phyloP scores from a whole-genome alignment of 371 early-diverging fungal species.

The Rhizopus microsporus region DNA sequence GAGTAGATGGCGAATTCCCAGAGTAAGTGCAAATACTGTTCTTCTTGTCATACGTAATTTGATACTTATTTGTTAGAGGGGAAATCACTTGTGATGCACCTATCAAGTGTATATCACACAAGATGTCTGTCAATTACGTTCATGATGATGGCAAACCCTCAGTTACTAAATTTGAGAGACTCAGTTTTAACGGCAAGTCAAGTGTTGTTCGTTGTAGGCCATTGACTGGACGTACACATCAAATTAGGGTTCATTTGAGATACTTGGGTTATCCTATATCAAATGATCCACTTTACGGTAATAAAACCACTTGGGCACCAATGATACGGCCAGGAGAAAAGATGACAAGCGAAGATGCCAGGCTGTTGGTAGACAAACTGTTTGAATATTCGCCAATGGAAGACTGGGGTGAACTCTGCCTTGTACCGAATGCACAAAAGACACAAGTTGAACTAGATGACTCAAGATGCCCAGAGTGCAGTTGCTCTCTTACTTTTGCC shows the following conservation, averaged over 20 bases:
- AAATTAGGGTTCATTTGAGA: conserved; percentile 98
- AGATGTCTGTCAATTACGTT: conserved; percentile 84
- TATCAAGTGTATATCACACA: conserved; percentile 79
- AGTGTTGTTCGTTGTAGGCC: conserved; percentile 80
- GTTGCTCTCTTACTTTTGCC: conserved; percentile 54
- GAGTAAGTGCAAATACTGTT: conserved; percentile 37
- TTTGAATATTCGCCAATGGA: conserved; percentile 33
- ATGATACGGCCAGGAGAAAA: conserved; percentile 24
- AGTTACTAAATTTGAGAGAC: conserved; percentile 67
- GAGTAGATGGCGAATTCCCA: conserved; percentile 92
- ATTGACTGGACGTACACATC: conserved; percentile 98
- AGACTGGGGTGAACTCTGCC: conserved; percentile 21
- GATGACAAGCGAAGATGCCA: conserved; percentile 26
- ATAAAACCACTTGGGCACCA: conserved; percentile 72
- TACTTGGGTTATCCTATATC: conserved; percentile 95
- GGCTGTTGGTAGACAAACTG: conserved; percentile 21
- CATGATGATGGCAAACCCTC: conserved; percentile 84
- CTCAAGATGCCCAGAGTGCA: conserved; percentile 55
- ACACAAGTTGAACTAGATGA: conserved; percentile 2
- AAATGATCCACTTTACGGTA: conserved; percentile 93
- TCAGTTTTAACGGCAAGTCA: conserved; percentile 65
- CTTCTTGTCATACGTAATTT: background rate
- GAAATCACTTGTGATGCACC: conserved; percentile 77
- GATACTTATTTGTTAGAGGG: conserved; percentile 33
- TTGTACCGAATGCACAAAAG: background rate